phyloP scores from a whole-genome alignment of 768 basidiomycete genomes.

The Auricularia auricula-judae region DNA sequence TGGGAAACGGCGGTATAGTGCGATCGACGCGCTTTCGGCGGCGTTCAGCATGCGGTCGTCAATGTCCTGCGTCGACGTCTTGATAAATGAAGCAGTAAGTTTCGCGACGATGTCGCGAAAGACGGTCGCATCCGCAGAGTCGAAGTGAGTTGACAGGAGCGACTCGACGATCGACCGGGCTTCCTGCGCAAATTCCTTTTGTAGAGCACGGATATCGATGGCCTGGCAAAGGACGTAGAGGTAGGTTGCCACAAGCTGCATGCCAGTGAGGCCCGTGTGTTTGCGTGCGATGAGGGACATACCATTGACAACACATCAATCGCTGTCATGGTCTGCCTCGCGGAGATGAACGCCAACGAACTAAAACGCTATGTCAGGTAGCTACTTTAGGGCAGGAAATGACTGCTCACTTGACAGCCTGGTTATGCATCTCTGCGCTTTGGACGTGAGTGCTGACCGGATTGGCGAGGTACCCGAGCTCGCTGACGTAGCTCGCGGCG shows the following conservation, averaged over 20 bases:
- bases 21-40: background rate
- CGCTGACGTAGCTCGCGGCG: conserved; percentile 67
- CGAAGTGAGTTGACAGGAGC: conserved; percentile 34
- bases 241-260: conserved; percentile 51
- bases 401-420: conserved; percentile 68
- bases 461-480: conserved; percentile 75
- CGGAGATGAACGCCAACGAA: conserved; percentile 76
- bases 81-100: conserved; percentile 46
- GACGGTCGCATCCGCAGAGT: conserved; percentile 26
- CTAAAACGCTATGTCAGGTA: conserved; percentile 22
- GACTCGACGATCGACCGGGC: conserved; percentile 37
- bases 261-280: background rate
- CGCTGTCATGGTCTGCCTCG: conserved; percentile 65
- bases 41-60: background rate
- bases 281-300: background rate
- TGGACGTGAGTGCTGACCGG: conserved; percentile 80
- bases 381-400: background rate
- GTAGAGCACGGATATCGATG: conserved; percentile 71
- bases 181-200: conserved; percentile 47
- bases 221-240: conserved; percentile 74
- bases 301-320: conserved; percentile 62
- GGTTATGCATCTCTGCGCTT: conserved; percentile 87
- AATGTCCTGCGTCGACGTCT: conserved; percentile 34
- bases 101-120: conserved; percentile 21
- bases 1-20: background rate